Base-by-base conservation (phyloP, 2,329 filamentous ascomycete genomes). In the Cercospora citrullina region DNA sequence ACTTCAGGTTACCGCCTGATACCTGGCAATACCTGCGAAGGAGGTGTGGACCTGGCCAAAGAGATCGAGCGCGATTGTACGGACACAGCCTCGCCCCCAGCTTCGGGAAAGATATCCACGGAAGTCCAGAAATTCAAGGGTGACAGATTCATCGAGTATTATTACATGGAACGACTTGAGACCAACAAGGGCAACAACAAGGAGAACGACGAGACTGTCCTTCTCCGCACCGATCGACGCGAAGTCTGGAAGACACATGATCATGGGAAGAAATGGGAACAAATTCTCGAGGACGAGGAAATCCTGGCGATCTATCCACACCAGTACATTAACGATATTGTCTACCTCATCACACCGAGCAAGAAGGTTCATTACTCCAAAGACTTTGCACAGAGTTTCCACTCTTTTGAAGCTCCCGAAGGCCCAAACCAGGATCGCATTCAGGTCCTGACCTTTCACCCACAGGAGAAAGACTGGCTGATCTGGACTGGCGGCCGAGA, bases 1-100 rank as follows among this genome's bases (percentile, higher is more conserved):
- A 91, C 91, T 3, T 97, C 94, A 31, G 95, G 95, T 28, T 99
- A 93, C 87, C 89, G 94, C 68, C 85, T 94, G 73, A 98, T 99
- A 68, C 94, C 95, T 31, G 84, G 84, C 7, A 83, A 85, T 66
- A 79, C 81, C n/a, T 85, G 84, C 74, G 74, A 76, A 31, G 77
- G 80, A 39, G 79, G 79, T 14, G 78, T 78, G 8, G 76, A 79
- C 36, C 80, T 80, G 63, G 83, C 84, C 60, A 77, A 84, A 61
- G 75, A 81, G 14, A 86, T 93, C 14, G 89, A 97, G 73, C 87
- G 89, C 69, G 87, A 91, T 67, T 99, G 95, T 81, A 86, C 86
- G 16, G 91, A 95, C 14, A 77, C 78, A 9, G 83, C 82, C 58
- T 67, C 68, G 5, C 82, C 83, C 53, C 87, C 87, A 33, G 86